Evolutionary conservation across 106 monocot genomes (phyloP), one percentile per base, ranked within the genome.

Genomic region (Apostasia shenzhenica): DNA sequence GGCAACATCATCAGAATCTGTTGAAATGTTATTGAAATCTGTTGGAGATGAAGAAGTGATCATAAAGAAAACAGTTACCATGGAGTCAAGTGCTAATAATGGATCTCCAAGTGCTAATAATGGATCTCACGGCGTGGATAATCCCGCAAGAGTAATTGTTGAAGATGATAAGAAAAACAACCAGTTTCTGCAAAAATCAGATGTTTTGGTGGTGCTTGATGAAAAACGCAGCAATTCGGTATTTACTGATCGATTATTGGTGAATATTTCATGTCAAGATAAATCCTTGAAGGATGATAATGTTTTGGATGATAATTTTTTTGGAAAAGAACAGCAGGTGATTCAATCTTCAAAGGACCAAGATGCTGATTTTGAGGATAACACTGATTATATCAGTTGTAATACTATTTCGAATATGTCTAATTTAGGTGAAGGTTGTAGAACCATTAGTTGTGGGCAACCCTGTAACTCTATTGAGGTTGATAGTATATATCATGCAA

Each of bases 1-100:
- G 52, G 95, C 89, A 52, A 86, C 92, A 53, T 92, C 89, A 61
- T 84, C 91, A 69, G 92, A 97, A 71, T 97, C 95, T 70, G 95
- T 89, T 51, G 92, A 97, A 60, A 91, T 97, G 80, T 59, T 97
- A 79, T 59, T 97, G 76, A 97, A 81, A 62, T 89, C 95, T 53
- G 84, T 89, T 73, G 86, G 78, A 57, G 89, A 89, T 74, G 80
- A 88, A 81, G 82, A 82, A 47, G 74, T 86, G 80, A 72, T 75
- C 44, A 58, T 79, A 48, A 66, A 77, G 4, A 71, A 82, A 57
- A 48, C 50, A 66, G 58, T 45, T 50, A 57, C 49, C 46, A 75
- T 78, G 60, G 69, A 81, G 11, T 54, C 57, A 39, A 74, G 72
- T 78, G 47, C 76, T 75, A 61, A 47, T 54, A 55, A 81, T 71